These are phyloP conservation scores for Exidia glandulosa DNA, from an alignment of 768 basidiomycete species.

Conservation along the genomic window DNA sequence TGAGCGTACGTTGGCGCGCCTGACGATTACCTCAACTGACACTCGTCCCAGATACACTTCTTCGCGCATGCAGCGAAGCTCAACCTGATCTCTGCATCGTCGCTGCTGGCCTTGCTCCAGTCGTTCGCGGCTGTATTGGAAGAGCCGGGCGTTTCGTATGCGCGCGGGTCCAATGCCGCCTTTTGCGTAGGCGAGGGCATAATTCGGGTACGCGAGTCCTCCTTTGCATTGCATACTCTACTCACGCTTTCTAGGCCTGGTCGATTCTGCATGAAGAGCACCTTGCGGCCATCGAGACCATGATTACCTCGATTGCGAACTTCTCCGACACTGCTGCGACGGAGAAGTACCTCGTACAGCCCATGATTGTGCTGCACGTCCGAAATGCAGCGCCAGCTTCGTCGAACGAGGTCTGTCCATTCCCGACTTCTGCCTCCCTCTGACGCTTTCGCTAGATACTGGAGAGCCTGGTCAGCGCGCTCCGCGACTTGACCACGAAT, in stretches of 20 bases:
- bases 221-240: not conserved
- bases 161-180: slow-evolving; percentile 72
- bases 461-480: slow-evolving; percentile 53
- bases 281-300: slow-evolving; percentile 47
- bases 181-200: slow-evolving; percentile 74
- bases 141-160: slow-evolving; percentile 79
- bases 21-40: slow-evolving; percentile 1
- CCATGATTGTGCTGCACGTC: slow-evolving; percentile 43
- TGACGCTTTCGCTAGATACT: slow-evolving; percentile 41
- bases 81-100: slow-evolving; percentile 60
- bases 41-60: slow-evolving; percentile 63
- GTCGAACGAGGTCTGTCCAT: slow-evolving; percentile 46
- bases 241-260: slow-evolving; percentile 48
- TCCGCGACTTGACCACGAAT: slow-evolving; percentile 52
- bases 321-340: slow-evolving; percentile 53
- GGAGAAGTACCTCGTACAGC: slow-evolving; percentile 56
- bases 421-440: not conserved
- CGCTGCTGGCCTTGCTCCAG: slow-evolving; percentile 69
- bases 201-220: slow-evolving; percentile 32
- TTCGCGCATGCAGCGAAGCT: slow-evolving; percentile 81
- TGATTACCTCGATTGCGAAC: slow-evolving; percentile 56
- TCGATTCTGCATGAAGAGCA: slow-evolving; percentile 49
- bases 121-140: slow-evolving; percentile 81
- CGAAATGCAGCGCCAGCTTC: slow-evolving; percentile 32
- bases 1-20: slow-evolving; percentile 51